Conservation (phyloP, 106 monocot genomes). For the Cymbidium sinense region DNA sequence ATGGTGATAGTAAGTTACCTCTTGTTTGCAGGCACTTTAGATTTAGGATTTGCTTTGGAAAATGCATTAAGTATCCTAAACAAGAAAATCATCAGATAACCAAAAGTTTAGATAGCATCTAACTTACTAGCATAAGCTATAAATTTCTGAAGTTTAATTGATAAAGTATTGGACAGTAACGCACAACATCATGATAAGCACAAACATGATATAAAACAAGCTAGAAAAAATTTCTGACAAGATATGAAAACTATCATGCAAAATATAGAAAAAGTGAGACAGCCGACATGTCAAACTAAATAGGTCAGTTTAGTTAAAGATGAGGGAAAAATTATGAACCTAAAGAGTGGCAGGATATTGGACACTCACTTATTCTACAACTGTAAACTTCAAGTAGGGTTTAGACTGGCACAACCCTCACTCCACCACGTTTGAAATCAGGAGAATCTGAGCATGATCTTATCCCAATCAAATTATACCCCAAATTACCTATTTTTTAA, state of each 20-base stretch:
- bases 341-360: background rate
- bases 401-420: too few species aligned
- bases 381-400: background rate
- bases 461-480: too few species aligned
- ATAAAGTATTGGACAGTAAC: background rate
- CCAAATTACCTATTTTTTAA: too few species aligned
- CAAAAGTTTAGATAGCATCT: background rate
- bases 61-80: constrained; percentile 86
- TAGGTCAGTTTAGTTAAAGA: background rate
- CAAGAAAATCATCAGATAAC: background rate
- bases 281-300: background rate
- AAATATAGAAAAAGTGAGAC: background rate
- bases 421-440: too few species aligned
- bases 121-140: background rate
- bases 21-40: constrained; percentile 60
- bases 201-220: background rate
- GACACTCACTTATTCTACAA: background rate
- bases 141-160: background rate
- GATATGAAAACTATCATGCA: background rate
- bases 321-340: background rate
- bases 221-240: background rate
- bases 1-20: constrained; percentile 32
- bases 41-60: constrained; percentile 82
- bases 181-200: background rate
- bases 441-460: too few species aligned